phyloP scores from a whole-genome alignment of 345 rosid species.

The Melaleuca alternifolia region DNA sequence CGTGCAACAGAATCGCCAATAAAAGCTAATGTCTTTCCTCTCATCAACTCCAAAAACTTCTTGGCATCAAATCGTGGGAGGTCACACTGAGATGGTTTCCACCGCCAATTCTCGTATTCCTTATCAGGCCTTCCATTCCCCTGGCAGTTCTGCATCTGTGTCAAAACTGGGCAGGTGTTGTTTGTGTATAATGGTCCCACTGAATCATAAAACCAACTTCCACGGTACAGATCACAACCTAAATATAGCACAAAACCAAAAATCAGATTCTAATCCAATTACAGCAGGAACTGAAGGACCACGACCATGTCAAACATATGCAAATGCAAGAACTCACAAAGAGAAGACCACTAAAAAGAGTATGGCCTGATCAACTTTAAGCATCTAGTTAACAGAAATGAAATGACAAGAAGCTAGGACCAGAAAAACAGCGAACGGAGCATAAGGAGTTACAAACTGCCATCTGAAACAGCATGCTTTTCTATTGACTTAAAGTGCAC shows the following conservation, averaged over 20 bases:
- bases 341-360: not conserved
- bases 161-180: conserved; percentile 82
- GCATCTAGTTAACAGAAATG: not conserved
- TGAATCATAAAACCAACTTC: conserved; percentile 85
- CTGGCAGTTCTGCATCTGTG: conserved; percentile 99
- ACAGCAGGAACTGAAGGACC: not conserved
- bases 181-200: conserved; percentile 72
- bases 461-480: not conserved
- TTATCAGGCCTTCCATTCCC: conserved; percentile 96
- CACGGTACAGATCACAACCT: conserved; percentile 80
- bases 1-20: conserved; percentile 97
- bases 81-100: conserved; percentile 82
- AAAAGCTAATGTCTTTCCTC: conserved; percentile 83
- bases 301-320: not conserved
- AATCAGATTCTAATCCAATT: not conserved
- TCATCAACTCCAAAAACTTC: conserved; percentile 90
- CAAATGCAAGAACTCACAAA: not conserved
- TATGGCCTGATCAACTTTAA: not conserved
- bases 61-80: conserved; percentile 87
- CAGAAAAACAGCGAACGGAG: rapidly evolving
- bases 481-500: not conserved
- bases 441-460: not conserved
- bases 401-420: not conserved
- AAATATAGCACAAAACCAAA: conserved; percentile 3
- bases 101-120: conserved; percentile 90